Evolutionary conservation across 176 grass and related monocot species (phyloP), one percentile per base, ranked within the genome.

Genomic region (Oryza australiensis): DNA sequence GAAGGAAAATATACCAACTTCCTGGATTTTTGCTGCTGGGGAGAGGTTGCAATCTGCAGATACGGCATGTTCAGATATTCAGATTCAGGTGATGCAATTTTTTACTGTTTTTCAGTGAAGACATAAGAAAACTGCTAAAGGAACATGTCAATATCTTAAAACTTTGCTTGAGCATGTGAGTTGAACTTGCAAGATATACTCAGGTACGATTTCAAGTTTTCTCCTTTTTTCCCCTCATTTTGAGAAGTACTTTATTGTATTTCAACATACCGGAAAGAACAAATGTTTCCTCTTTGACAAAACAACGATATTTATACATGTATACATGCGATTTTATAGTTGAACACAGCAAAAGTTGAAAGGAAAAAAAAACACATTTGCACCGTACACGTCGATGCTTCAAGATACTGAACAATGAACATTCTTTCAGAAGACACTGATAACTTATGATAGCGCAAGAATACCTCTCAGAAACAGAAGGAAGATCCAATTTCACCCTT

Each of bases 301-400:
- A 16, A 13, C 28, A 41, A 42, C 22, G 72, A 66, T 59, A 33
- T 20, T 23, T 64, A 69, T 16, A 80, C 28, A 32, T 55, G 12
- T 28, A 24, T 55, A 70, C 43, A 40, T 71, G 59, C 65, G 76
- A 24, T 32, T 62, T 80, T 81, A 42, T 42, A 85, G 67, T 29
- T 53, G 5, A 26, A 48, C 16, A 66, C 66, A 38, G 7, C 57
- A 81, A 64, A 77, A 76, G 53, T 66, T 86, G 27, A n/a, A 33
- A 23, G 64, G 45, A 48, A 12, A 70, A 65, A 66, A 75, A 12
- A 12, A 38, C 70, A 84, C 51, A 57, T 12, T 57, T 72, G 23
- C 26, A 66, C 34, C 72, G 46, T 7, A 22, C 26, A 32, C 40
- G 80, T 70, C 14, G 23, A 76, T 51, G 23, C 49, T 84, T 63